Evolutionary conservation across 352 stramenopile species (phyloP).

Genomic region (Phytopythium chamaehyphon): DNA sequence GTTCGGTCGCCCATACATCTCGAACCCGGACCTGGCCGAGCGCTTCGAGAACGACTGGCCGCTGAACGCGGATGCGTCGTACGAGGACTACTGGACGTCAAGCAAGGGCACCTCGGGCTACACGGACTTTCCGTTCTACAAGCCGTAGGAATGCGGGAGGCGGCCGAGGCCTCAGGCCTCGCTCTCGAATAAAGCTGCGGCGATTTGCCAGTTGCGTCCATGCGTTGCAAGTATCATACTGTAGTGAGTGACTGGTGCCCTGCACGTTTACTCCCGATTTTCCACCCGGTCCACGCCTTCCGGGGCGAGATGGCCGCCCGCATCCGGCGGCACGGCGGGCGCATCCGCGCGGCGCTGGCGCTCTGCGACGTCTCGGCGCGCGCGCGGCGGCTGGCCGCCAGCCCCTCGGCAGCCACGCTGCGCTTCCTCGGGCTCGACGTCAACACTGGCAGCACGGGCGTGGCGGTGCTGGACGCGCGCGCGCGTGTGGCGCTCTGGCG

Average conservation of each 20-base stretch:
- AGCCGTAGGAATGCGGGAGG: too few relatives aligned
- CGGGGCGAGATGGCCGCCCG: too few relatives aligned
- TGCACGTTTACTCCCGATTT: too few relatives aligned
- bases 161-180: too few relatives aligned
- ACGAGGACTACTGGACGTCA: conserved; percentile 11
- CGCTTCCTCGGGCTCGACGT: conserved; percentile 76
- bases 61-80: conserved; percentile 19
- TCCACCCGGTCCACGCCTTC: too few relatives aligned
- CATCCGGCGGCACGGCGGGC: conserved; percentile 39
- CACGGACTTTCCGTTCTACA: too few relatives aligned
- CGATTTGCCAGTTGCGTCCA: too few relatives aligned
- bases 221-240: too few relatives aligned
- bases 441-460: conserved; percentile 84
- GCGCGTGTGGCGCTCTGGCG: conserved; percentile 52
- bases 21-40: conserved; percentile 23
- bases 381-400: conserved; percentile 16
- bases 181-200: too few relatives aligned
- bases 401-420: conserved; percentile 25
- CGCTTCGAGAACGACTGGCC: conserved; percentile 21
- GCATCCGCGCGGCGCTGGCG: conserved; percentile 51
- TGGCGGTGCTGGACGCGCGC: conserved; percentile 53
- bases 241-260: too few relatives aligned
- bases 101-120: too few relatives aligned
- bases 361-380: conserved; percentile 17
- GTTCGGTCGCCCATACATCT: conserved; percentile 27